Percentiles rank a stretch among this genome's conserved stretches.
phyloP scores from a whole-genome alignment of 2,329 filamentous ascomycete species.

The Diaporthe citrichinensis region DNA sequence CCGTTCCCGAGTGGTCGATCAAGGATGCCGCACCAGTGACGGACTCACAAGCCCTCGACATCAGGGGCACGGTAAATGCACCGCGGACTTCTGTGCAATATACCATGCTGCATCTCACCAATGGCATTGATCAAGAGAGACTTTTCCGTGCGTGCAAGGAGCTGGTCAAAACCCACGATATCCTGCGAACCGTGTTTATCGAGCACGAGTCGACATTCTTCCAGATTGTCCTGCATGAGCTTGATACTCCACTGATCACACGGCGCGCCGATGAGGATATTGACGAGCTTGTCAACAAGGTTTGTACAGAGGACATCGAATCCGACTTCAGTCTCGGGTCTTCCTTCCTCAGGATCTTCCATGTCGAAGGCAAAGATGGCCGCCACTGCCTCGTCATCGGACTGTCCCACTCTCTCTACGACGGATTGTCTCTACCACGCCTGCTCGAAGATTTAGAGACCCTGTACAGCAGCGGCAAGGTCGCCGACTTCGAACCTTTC shows the following conservation, averaged over 20 bases:
- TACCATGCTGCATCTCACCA: slow-evolving; percentile 51
- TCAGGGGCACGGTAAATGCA: slow-evolving; percentile 55
- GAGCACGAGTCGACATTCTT: slow-evolving; percentile 52
- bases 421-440: slow-evolving; percentile 59
- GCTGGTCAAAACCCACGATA: slow-evolving; percentile 52
- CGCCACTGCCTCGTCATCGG: slow-evolving; percentile 55
- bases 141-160: slow-evolving; percentile 49
- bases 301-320: slow-evolving; percentile 53
- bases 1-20: slow-evolving; percentile 54
- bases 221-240: slow-evolving; percentile 52
- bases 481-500: slow-evolving; percentile 52
- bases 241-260: slow-evolving; percentile 50
- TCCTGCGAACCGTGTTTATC: slow-evolving; percentile 55
- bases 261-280: slow-evolving; percentile 48
- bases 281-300: slow-evolving; percentile 48
- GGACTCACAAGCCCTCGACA: slow-evolving; percentile 56
- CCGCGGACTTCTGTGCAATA: slow-evolving; percentile 56
- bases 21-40: slow-evolving; percentile 55
- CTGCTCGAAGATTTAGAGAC: slow-evolving; percentile 57
- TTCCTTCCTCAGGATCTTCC: slow-evolving; percentile 51
- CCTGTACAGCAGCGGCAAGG: slow-evolving; percentile 51
- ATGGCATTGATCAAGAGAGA: slow-evolving; percentile 46
- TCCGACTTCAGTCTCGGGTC: slow-evolving; percentile 54
- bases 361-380: slow-evolving; percentile 44
- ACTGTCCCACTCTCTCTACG: slow-evolving; percentile 63